Base-by-base conservation (phyloP, 768 basidiomycete genomes). In the Boletus huronensis region DNA sequence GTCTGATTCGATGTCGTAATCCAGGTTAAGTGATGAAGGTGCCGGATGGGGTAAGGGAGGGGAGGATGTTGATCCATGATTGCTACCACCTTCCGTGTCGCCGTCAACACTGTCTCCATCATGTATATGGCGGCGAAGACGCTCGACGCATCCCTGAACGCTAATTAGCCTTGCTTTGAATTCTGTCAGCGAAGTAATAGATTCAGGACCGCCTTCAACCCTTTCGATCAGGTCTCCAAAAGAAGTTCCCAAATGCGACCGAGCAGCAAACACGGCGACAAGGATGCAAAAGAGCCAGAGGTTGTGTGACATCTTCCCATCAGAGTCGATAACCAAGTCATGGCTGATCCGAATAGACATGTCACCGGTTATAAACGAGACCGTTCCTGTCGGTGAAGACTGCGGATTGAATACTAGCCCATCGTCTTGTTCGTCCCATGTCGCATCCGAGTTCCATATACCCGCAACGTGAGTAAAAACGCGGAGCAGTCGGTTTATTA, bases 201-300 rank as follows among this genome's bases (percentile, higher is more conserved):
- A 25, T 56, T 59, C 59, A 60, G 51, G 48, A 23, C 55, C 54
- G 28, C 28, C 11, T 17, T 60, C 62, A 10, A 54, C 58, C 48
- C 52, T 50, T 56, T 26, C 41, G 23, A 58, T 49, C 55, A 61
- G 13, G 41, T 50, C 60, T 38, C 39, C 40, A 53, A 70, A 52
- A 46, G 54, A 58, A 50, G 61, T 9, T 19, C 36, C 42, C 2
- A 47, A 57, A 21, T 52, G 54, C 39, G 58, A 19, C 59, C 47
- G 53, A 38, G 48, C 48, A 45, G 58, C 57, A 48, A 62, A 62
- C 48, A 59, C 23, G 29, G 64, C 67, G 49, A 63, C 51, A 19
- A 79, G 61, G 35, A 71, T 61, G 58, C 76, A 74, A 46, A 76
- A 63, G 10, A 78, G 53, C 83, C 83, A 84, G 5, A 85, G 70